A percentile compares a stretch with the other conserved stretches of the same genome.
These are phyloP conservation scores for Trichoderma asperelloides DNA, from an alignment of 495 filamentous ascomycete genomes.

Conservation along the genomic window DNA sequence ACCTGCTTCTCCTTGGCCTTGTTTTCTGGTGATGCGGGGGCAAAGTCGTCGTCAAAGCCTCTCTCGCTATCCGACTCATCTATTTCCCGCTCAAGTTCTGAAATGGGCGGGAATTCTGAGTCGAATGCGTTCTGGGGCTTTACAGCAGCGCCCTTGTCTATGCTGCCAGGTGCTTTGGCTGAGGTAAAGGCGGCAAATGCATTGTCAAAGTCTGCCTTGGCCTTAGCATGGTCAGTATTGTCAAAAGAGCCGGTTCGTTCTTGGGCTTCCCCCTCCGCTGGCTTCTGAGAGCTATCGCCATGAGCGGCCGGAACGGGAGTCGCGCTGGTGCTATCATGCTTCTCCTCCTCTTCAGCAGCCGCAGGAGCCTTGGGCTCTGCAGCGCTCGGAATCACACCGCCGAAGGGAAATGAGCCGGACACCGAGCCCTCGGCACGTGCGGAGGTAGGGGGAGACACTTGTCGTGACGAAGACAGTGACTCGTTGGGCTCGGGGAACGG, in stretches of 20 bases:
- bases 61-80: constrained; percentile 68
- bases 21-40: constrained; percentile 55
- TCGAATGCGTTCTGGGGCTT: constrained; percentile 17
- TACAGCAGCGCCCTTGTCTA: not conserved
- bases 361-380: constrained; percentile 1
- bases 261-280: constrained; percentile 9
- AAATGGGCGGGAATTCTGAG: constrained; percentile 90
- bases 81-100: constrained; percentile 70
- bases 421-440: constrained; percentile 8
- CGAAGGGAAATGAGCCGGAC: constrained; percentile 1
- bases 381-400: not conserved
- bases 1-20: constrained; percentile 23
- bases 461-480: constrained; percentile 66
- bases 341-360: constrained; percentile 17
- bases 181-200: constrained; percentile 37
- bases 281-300: not conserved
- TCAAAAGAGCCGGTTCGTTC: constrained; percentile 43
- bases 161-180: constrained; percentile 13
- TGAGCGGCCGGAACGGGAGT: constrained; percentile 6
- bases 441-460: constrained; percentile 71
- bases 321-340: constrained; percentile 7
- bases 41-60: constrained; percentile 90
- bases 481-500: constrained; percentile 57
- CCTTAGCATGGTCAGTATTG: constrained; percentile 46
- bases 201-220: constrained; percentile 26